phyloP scores from a whole-genome alignment of 257 asterid genomes.

The Lycium ferocissimum region DNA sequence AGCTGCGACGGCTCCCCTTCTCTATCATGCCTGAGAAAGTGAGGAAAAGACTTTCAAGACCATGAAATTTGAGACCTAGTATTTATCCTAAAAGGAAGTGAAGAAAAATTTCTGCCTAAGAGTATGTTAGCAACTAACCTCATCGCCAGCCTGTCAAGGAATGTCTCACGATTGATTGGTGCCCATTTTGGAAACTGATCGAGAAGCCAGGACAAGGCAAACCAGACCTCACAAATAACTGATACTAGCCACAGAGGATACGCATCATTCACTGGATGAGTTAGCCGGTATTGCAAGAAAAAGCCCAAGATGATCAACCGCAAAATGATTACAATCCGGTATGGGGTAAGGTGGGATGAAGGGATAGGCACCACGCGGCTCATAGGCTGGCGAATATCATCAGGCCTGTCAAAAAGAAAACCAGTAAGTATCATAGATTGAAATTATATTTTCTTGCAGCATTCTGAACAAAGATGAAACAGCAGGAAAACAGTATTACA shows the following conservation, averaged over 20 bases:
- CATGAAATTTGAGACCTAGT: not conserved
- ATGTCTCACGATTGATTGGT: slow-evolving; percentile 72
- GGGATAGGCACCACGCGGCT: slow-evolving; percentile 63
- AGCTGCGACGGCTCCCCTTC: slow-evolving; percentile 77
- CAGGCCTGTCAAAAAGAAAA: slow-evolving; percentile 52
- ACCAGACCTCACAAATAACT: slow-evolving; percentile 79
- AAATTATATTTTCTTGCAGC: not conserved
- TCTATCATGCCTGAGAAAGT: slow-evolving; percentile 57
- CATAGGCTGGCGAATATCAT: slow-evolving; percentile 75
- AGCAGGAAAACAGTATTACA: slow-evolving; percentile 5
- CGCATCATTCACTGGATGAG: slow-evolving; percentile 77
- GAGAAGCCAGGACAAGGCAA: slow-evolving; percentile 73
- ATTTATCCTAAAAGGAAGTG: slow-evolving; percentile 10
- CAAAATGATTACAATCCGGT: slow-evolving; percentile 67
- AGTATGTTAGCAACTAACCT: slow-evolving; percentile 44
- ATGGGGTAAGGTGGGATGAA: slow-evolving; percentile 68
- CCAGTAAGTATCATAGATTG: slow-evolving; percentile 33
- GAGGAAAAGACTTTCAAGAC: not conserved
- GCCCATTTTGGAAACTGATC: slow-evolving; percentile 80
- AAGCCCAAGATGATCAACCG: slow-evolving; percentile 71
- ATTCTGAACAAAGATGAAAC: not conserved
- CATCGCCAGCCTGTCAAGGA: slow-evolving; percentile 67
- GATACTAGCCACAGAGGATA: slow-evolving; percentile 81
- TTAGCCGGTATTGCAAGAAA: slow-evolving; percentile 71
- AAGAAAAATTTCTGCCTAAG: slow-evolving; percentile 12